Evolutionary conservation across 2,329 filamentous ascomycete genomes (phyloP), one percentile per base, ranked within the genome.

Genomic region (Didymosphaeria variabile): DNA sequence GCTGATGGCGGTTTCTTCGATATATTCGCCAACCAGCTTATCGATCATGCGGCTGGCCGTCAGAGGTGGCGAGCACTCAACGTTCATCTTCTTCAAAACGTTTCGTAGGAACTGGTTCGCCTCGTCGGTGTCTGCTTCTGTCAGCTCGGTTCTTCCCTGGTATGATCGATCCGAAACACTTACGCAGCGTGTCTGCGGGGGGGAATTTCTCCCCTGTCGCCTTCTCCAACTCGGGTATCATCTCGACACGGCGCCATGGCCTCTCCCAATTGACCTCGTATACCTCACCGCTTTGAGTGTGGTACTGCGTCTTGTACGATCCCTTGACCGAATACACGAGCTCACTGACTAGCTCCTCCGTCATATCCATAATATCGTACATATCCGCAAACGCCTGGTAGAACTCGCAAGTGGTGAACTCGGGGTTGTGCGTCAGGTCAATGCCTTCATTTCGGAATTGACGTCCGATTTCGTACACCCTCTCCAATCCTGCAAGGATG

Each of bases 341-440:
- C 44, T 90, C 88, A 34, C 92, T 94, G 50, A 99, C 91, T 32
- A 99, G 90, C 76, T 97, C 94, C 80, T 99, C 95, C 1, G 95
- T 98, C 74, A 93, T 86, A 62, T 91, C 83, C 90, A 97, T 93
- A 61, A 97, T 84, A 76, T 98, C 95, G 79, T 96, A 91, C 69
- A 97, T 72, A 54, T 79, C 77, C 40, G 82, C 79, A 58, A 79
- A 98, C 3, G 58, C 94, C 87, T 91, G 90, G 82, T 99, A 99
- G 82, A 98, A 98, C 80, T 99, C 95, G 79, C 93, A 92, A 29
- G 93, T 97, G 46, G 95, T 99, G 84, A 99, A 99, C 79, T 99
- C 95, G 42, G 92, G 95, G 84, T 98, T 99, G 85, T 99, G 95
- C 8, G 95, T 99, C 54, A 95, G 84, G 78, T 97, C 93, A 66